phyloP scores from a whole-genome alignment of 108 stramenopile species.

The Pseudonitzschia delicatissima region DNA sequence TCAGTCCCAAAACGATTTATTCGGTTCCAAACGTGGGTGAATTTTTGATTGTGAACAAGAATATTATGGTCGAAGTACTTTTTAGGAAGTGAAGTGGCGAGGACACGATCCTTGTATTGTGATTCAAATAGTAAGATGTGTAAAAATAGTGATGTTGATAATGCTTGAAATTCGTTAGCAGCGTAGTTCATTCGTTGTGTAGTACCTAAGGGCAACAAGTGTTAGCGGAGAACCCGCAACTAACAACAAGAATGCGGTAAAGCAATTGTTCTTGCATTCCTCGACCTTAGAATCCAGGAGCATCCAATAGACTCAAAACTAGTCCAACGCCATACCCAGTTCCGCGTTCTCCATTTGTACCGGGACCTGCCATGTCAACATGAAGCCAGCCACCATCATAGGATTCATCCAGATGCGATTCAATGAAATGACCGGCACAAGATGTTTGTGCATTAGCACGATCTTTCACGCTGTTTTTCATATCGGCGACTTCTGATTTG shows the following conservation, averaged over 20 bases:
- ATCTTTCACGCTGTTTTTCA: slow-evolving; percentile 88
- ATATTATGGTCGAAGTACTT: too few species aligned
- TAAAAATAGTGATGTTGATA: too few species aligned
- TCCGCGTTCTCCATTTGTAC: slow-evolving; percentile 66
- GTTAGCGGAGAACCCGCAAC: too few species aligned
- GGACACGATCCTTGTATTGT: too few species aligned
- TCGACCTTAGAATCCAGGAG: slow-evolving; percentile 2
- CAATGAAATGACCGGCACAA: slow-evolving; percentile 91
- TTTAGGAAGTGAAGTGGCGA: too few species aligned
- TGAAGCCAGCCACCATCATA: slow-evolving; percentile 81
- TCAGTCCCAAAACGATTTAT: too few species aligned
- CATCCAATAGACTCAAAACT: slow-evolving; percentile 17
- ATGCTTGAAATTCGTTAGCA: too few species aligned
- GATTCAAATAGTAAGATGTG: too few species aligned
- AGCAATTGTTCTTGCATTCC: neutral
- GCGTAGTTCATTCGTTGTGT: neutral
- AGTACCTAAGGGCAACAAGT: neutral
- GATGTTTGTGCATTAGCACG: slow-evolving; percentile 83
- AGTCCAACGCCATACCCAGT: slow-evolving; percentile 93
- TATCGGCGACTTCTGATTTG: slow-evolving; percentile 79
- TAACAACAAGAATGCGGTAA: too few species aligned
- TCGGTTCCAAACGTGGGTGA: too few species aligned
- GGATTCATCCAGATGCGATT: slow-evolving; percentile 57
- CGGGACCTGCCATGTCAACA: slow-evolving; percentile 88
- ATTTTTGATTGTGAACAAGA: too few species aligned